Evolutionary conservation across 441 rosid genomes (phyloP).

Genomic region (Populus hybrid): DNA sequence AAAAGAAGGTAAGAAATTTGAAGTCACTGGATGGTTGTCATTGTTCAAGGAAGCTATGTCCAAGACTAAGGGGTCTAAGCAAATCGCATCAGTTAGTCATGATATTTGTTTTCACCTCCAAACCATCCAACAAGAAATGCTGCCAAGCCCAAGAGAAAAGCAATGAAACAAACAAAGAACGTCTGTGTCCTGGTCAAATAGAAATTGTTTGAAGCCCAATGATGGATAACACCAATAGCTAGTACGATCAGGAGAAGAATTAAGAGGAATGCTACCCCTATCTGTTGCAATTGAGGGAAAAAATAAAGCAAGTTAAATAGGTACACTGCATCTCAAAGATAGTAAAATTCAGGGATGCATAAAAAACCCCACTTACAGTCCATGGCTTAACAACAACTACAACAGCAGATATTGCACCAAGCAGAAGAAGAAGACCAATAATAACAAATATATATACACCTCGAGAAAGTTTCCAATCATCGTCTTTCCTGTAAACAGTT

Average conservation of each 20-base stretch:
- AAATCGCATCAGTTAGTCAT: constrained; percentile 10
- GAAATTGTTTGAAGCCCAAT: constrained; percentile 99
- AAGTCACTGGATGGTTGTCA: constrained; percentile 5
- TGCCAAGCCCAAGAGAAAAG: constrained; percentile 96
- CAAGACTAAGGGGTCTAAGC: constrained; percentile 12
- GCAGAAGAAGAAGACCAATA: constrained; percentile 93
- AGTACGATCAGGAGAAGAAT: constrained; percentile 90
- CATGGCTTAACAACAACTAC: constrained; percentile 81
- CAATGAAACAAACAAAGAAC: constrained; percentile 90
- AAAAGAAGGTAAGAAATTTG: constrained; percentile 22
- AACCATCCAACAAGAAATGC: constrained; percentile 97
- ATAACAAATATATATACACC: constrained; percentile 82
- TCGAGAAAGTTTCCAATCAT: constrained; percentile 93
- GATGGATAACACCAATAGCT: constrained; percentile 95
- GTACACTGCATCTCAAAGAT: constrained; percentile 6
- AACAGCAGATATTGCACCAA: constrained; percentile 96
- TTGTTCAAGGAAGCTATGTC: constrained; percentile 2
- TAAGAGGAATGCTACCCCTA: constrained; percentile 91
- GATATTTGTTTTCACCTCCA: constrained; percentile 56
- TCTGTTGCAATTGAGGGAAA: constrained; percentile 48
- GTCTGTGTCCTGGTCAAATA: constrained; percentile 93
- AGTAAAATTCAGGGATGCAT: constrained; percentile 13
- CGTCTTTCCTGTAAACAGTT: constrained; percentile 88
- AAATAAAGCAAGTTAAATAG: constrained; percentile 26
- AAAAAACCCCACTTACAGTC: constrained; percentile 65